phyloP scores from a whole-genome alignment of 2,329 filamentous ascomycete genomes.

The Cladosporium austrohemisphaericum region DNA sequence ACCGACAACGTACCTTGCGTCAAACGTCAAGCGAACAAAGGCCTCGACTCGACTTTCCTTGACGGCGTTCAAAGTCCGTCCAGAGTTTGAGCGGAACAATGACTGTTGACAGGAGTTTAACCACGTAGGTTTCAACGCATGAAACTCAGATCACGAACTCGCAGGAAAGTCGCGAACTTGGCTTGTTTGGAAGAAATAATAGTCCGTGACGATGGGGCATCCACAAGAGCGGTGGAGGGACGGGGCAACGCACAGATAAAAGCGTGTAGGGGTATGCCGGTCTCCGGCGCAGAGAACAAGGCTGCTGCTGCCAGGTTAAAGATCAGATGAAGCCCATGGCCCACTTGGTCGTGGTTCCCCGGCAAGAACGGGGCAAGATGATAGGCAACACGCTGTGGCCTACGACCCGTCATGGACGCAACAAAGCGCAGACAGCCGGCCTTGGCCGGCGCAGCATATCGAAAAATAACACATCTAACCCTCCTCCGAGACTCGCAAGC shows the following conservation, averaged over 20 bases:
- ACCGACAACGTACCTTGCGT: conserved; percentile 11
- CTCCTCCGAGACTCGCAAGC: conserved; percentile 1
- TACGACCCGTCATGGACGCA: conserved; percentile 12
- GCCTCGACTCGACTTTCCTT: conserved; percentile 11
- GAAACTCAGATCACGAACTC: background rate
- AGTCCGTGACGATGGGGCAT: conserved; percentile 11
- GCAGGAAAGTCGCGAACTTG: conserved; percentile 5
- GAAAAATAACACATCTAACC: conserved; percentile 11
- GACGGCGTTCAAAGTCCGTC: background rate
- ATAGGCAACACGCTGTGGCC: conserved; percentile 15
- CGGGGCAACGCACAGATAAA: conserved; percentile 9
- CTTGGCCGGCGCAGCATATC: conserved; percentile 11
- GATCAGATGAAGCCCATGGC: conserved; percentile 13
- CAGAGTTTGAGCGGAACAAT: conserved; percentile 6
- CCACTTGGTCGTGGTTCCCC: conserved; percentile 13
- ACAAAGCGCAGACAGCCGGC: conserved; percentile 14
- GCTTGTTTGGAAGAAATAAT: conserved; percentile 7
- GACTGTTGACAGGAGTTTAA: background rate
- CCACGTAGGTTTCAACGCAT: conserved; percentile 1
- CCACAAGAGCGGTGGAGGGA: conserved; percentile 11
- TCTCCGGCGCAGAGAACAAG: conserved; percentile 10
- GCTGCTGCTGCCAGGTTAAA: conserved; percentile 13
- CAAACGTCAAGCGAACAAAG: conserved; percentile 11
- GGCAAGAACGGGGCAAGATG: conserved; percentile 12
- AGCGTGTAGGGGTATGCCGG: conserved; percentile 15